Percentiles rank a stretch among this genome's conserved stretches.
These are phyloP conservation scores for Ganoderma lucidum DNA, from an alignment of 1,284 basidiomycete species.

Conservation along the genomic window DNA sequence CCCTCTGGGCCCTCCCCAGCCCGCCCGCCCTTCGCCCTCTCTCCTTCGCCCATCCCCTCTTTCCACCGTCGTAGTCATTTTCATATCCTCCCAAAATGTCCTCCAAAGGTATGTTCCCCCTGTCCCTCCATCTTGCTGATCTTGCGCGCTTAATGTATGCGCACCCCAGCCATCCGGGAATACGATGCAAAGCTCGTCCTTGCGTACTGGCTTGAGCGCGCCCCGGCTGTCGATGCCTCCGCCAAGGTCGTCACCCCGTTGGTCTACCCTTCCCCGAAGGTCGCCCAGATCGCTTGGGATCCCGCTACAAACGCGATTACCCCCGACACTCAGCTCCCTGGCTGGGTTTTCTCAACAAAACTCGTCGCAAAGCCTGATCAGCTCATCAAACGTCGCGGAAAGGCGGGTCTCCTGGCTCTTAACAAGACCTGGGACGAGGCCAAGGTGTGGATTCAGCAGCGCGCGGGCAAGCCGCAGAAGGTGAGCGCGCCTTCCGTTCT, in stretches of 20 bases:
- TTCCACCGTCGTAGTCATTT: slow-evolving; percentile 13
- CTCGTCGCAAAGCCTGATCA: slow-evolving; percentile 97
- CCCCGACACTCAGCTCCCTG: slow-evolving; percentile 77
- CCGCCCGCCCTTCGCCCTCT: slow-evolving; percentile 18
- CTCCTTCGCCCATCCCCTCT: slow-evolving; percentile 17
- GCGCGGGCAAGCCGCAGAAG: slow-evolving; percentile 94
- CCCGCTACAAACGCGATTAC: slow-evolving; percentile 83
- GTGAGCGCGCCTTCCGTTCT: slow-evolving; percentile 48
- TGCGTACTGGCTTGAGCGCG: slow-evolving; percentile 92
- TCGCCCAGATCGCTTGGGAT: slow-evolving; percentile 91
- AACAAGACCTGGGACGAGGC: slow-evolving; percentile 94
- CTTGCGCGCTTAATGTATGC: slow-evolving; percentile 15
- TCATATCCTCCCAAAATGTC: slow-evolving; percentile 40
- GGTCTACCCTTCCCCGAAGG: slow-evolving; percentile 71
- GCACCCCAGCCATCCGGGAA: slow-evolving; percentile 81
- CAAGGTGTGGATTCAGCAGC: slow-evolving; percentile 87
- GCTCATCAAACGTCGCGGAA: slow-evolving; percentile 99
- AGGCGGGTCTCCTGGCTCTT: slow-evolving; percentile 93
- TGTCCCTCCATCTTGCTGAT: slow-evolving; percentile 7
- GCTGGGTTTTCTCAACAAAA: slow-evolving; percentile 89
- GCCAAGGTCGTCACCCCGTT: slow-evolving; percentile 67
- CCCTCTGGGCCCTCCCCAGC: slow-evolving; percentile 10
- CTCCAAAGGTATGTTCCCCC: slow-evolving; percentile 41
- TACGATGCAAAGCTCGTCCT: slow-evolving; percentile 95
- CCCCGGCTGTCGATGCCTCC: slow-evolving; percentile 66